Evolutionary conservation across 1,284 basidiomycete species (phyloP).

Genomic region (Ceratobasidium theobromae): DNA sequence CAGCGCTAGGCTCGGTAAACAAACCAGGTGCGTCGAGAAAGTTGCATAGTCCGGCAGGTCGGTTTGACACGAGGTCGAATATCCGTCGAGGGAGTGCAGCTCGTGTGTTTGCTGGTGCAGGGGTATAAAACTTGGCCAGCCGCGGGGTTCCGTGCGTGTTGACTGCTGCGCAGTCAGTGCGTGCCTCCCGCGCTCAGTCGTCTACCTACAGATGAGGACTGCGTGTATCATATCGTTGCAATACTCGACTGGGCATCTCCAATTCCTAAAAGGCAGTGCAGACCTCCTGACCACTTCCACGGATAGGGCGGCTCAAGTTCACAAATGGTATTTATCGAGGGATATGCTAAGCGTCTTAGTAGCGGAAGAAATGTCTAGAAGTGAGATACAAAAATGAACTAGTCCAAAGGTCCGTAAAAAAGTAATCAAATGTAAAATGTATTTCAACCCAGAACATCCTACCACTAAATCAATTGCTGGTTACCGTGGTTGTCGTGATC

Average conservation of each 20-base stretch:
- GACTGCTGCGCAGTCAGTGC: constrained; percentile 46
- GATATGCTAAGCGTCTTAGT: not conserved
- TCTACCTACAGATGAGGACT: constrained; percentile 65
- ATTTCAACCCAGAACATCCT: not conserved
- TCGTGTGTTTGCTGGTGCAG: constrained; percentile 53
- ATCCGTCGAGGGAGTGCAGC: constrained; percentile 71
- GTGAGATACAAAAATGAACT: not conserved
- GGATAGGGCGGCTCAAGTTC: constrained; percentile 10
- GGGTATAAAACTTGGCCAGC: constrained; percentile 94
- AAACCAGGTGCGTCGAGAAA: constrained; percentile 91
- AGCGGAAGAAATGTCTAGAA: not conserved
- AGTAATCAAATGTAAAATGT: not conserved
- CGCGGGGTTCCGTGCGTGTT: constrained; percentile 88
- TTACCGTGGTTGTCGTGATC: constrained; percentile 22
- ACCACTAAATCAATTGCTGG: not conserved
- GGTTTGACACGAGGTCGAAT: constrained; percentile 76
- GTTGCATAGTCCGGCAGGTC: constrained; percentile 81
- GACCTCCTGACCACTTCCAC: not conserved
- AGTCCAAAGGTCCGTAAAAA: constrained; percentile 12
- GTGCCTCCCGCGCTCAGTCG: not conserved
- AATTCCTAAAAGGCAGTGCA: constrained; percentile 21
- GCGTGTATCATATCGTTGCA: constrained; percentile 76
- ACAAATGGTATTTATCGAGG: constrained; percentile 12
- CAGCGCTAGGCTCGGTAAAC: constrained; percentile 54
- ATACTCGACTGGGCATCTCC: not conserved